Percentiles rank a stretch among this genome's conserved stretches.
phyloP scores from a whole-genome alignment of 2,329 filamentous ascomycete species.

The Aspergillus candidus region DNA sequence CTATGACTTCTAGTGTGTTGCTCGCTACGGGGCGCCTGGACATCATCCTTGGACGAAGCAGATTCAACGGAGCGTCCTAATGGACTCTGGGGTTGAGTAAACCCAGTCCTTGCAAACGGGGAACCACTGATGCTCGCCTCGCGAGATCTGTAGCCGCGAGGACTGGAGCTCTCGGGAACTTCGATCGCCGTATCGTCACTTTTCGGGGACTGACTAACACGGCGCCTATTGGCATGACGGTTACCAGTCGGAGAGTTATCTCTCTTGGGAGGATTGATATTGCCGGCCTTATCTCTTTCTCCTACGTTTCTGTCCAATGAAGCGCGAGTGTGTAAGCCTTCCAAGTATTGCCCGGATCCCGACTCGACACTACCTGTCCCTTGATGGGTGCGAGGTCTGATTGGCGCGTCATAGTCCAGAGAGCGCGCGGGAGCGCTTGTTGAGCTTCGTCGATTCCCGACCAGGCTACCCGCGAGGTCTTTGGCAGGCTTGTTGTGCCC shows the following conservation, averaged over 20 bases:
- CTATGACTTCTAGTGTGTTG: constrained; percentile 10
- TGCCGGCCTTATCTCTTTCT: constrained; percentile 8
- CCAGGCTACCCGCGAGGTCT: constrained; percentile 13
- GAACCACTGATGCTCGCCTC: constrained; percentile 42
- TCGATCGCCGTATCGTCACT: constrained; percentile 20
- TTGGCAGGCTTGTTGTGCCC: constrained; percentile 9
- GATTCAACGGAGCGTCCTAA: constrained; percentile 28
- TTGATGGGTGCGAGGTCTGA: constrained; percentile 8
- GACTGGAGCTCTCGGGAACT: constrained; percentile 17
- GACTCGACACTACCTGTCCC: constrained; percentile 8
- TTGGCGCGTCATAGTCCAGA: constrained; percentile 10
- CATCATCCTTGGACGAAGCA: constrained; percentile 17
- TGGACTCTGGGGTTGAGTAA: constrained; percentile 22
- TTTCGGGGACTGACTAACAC: constrained; percentile 20
- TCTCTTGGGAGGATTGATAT: constrained; percentile 21
- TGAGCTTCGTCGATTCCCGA: constrained; percentile 15
- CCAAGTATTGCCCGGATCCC: constrained; percentile 5
- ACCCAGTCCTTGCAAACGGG: constrained; percentile 43
- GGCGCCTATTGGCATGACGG: constrained; percentile 23
- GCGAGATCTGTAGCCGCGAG: constrained; percentile 21
- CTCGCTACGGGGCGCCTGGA: constrained; percentile 16
- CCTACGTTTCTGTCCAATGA: constrained; percentile 12
- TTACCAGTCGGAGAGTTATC: constrained; percentile 28
- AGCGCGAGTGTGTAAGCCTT: constrained; percentile 16
- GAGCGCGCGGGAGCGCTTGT: constrained; percentile 11